Evolutionary conservation across 192 early-diverging fungal species (phyloP), one percentile per base, ranked within the genome.

Genomic region (Blastocladiella britannica): DNA sequence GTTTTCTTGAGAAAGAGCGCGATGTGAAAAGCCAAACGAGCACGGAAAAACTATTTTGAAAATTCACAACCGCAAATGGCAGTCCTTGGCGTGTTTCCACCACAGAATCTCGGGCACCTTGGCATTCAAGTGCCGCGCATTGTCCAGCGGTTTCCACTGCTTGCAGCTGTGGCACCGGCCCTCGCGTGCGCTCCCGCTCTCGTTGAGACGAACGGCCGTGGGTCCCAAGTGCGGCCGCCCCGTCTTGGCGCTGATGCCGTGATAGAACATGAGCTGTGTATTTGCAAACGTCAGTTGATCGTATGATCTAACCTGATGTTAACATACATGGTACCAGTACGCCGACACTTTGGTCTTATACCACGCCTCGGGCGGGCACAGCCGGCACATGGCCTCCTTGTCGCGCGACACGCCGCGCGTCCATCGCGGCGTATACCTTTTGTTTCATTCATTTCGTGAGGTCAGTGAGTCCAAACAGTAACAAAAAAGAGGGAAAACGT

Each of bases 71-170:
- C 53, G 53, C 15, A 54, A 28, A 26, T 54, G 65, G 63, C 72
- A 73, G 25, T 60, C 64, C 37, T 73, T 69, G 28, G 68, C 68
- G 51, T 73, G 72, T 55, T 73, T 73, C 72, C 72, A 73, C 72
- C 72, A 73, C 53, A 68, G 70, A 37, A 73, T 73, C 52, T 73
- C 57, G 1, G 69, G 72, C 8, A 70, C 69, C 22, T 73, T 73
- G 29, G 70, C 66, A 43, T 53, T 53, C 25, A 66, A 56, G 27
- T 63, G 60, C 29, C 67, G 58, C 25, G 65, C 53, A 58, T 66
- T 70, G 37, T 68, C 69, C 4, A 63, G 58, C 18, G 58, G 52
- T 24, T 72, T 64, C 73, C 73, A 75, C 37, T 57, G 9, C 5
- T 58, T 29, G 61, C 73, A 75, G 2, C 68, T 47, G 28, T 65